Evolutionary conservation across 176 grass and related monocot genomes (phyloP).

Genomic region (Aegilops bicornis): DNA sequence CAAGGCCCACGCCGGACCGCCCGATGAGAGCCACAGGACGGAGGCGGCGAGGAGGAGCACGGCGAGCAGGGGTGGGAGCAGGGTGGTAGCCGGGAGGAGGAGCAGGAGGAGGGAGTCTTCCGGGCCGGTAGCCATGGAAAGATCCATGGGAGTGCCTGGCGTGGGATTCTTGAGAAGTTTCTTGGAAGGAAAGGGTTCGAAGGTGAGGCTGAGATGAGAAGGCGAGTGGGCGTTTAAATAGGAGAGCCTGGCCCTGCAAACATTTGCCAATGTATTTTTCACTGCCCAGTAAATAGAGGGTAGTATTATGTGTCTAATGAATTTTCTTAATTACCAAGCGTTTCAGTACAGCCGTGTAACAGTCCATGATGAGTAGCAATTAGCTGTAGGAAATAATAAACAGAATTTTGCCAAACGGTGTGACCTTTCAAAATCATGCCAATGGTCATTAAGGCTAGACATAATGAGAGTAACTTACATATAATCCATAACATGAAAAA

Average conservation of each 20-base stretch:
- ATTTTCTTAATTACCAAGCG: background rate
- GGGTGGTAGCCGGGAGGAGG: conserved; percentile 7
- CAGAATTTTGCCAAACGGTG: too few relatives aligned
- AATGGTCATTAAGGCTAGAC: too few relatives aligned
- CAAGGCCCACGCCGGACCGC: conserved; percentile 59
- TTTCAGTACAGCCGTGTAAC: background rate
- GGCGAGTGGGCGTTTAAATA: conserved; percentile 25
- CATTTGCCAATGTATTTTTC: background rate
- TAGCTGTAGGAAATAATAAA: too few relatives aligned
- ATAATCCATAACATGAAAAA: too few relatives aligned
- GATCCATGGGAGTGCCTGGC: conserved; percentile 25
- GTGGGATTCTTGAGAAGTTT: background rate
- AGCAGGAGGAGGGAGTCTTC: conserved; percentile 49
- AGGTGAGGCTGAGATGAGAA: background rate
- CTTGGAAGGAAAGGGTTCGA: background rate
- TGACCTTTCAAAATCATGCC: too few relatives aligned
- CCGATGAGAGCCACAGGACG: conserved; percentile 49
- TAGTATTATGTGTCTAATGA: background rate
- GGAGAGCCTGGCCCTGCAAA: background rate
- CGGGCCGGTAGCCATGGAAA: background rate
- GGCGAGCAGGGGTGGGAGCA: conserved; percentile 28
- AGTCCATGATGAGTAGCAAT: too few relatives aligned
- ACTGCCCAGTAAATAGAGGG: too few relatives aligned
- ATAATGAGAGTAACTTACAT: too few relatives aligned
- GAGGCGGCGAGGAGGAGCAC: conserved; percentile 26